Conservation (phyloP, 23 red algal species). For the Cyanidioschyzon merolae region DNA sequence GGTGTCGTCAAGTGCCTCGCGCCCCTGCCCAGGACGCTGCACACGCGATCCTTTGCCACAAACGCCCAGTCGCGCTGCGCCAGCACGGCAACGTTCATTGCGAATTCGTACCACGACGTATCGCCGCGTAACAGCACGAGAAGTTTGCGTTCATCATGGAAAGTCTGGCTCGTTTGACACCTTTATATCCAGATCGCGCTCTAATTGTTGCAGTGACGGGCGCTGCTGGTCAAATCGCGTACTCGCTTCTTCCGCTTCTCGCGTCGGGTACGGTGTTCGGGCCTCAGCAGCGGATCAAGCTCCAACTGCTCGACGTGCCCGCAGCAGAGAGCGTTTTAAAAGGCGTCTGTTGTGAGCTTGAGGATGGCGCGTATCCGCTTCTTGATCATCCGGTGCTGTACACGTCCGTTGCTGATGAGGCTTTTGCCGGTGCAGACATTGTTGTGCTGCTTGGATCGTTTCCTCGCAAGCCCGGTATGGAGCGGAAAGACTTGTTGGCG, state of each 20-base stretch:
- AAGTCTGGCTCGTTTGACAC: not conserved
- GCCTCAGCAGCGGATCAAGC: conserved; percentile 29
- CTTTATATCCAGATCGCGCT: conserved; percentile 16
- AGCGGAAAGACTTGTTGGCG: conserved; percentile 75
- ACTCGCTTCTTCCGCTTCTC: conserved; percentile 77
- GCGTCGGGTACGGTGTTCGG: conserved; percentile 56
- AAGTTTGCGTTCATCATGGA: too few species aligned
- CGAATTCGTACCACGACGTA: too few species aligned
- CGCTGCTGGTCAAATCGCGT: conserved; percentile 93
- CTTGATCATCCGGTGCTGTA: conserved; percentile 26
- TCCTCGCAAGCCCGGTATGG: conserved; percentile 87
- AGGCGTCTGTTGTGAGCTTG: conserved; percentile 81
- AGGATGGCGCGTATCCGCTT: conserved; percentile 71
- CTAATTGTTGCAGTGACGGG: conserved; percentile 56
- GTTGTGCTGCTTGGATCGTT: conserved; percentile 78
- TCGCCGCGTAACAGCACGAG: too few species aligned
- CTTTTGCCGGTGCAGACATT: conserved; percentile 58
- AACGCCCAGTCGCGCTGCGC: too few species aligned
- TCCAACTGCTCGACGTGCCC: conserved; percentile 75
- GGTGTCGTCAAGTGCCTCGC: too few species aligned
- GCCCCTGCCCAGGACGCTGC: too few species aligned
- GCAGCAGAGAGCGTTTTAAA: conserved; percentile 36
- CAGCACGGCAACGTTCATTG: too few species aligned
- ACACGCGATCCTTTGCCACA: too few species aligned
- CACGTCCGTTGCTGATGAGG: conserved; percentile 53